Base-by-base conservation (phyloP, 1,139 yeast genomes). In the Debaryomyces robertsiae region DNA sequence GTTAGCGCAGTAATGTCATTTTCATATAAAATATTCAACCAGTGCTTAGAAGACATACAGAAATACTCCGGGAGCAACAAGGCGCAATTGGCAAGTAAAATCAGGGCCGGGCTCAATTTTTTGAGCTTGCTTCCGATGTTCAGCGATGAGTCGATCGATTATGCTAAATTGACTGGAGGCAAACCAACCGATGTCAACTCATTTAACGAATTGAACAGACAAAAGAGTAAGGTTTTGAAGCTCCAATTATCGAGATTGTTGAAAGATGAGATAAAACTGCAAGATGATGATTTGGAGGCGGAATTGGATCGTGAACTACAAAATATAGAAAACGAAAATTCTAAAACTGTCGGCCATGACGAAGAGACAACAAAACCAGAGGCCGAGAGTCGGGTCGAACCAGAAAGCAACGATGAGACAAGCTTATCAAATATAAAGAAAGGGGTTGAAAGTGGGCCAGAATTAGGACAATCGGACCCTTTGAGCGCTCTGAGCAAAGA, bases 1-100 rank as follows among this genome's bases (percentile, higher is more conserved):
- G 65, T 77, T 41, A 76, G 78, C 9, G 74, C 82, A 31, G 81
- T 85, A 2, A 70, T 80, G 50, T 69, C 73, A 38, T 88, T 89
- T 61, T 77, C 83, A 3, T 72, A 77, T 54, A 73, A 74, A 45
- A 70, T 89, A 27, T 84, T 84, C 60, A 81, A 78, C 40, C 69
- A 73, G 18, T 61, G 74, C 43, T 56, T 73, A 17, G 59, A 58
- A 32, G 61, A 57, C 19, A 55, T 72, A 34, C 46, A 51, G 36
- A 44, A 51, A 14, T 63, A 62, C 36, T 54, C 59, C 15, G 65
- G 62, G 15, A 36, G 57, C 38, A 50, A 55, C 46, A 59, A 63
- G 54, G 52, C 50, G 2, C 59, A 54, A 17, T 53, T 67, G 46
- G 57, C 63, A 6, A 49, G 52, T 27, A 71, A 70, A 47, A 53